These are phyloP conservation scores for Turnera subulata DNA, from an alignment of 345 rosid species.

Conservation along the genomic window DNA sequence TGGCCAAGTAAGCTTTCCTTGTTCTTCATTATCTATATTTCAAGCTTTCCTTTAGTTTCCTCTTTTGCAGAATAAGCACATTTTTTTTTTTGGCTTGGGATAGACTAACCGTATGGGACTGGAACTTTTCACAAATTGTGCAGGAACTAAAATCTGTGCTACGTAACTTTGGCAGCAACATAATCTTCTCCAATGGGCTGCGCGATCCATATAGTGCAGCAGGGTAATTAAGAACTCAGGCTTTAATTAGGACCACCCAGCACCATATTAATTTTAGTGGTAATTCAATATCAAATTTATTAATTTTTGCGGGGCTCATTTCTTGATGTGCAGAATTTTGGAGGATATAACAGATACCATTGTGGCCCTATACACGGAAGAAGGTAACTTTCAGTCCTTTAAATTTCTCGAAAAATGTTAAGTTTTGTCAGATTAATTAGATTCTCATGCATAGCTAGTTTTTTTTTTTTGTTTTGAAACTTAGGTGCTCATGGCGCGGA, in stretches of 20 bases:
- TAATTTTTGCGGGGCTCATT: background rate
- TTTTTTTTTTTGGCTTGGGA: no score
- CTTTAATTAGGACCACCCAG: no score
- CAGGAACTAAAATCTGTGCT: constrained; percentile 43
- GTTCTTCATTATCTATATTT: background rate
- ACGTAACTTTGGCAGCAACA: constrained; percentile 44
- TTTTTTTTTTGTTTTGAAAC: no score
- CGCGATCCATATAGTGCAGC: constrained; percentile 44
- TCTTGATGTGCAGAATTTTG: constrained; percentile 27
- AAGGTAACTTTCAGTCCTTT: constrained; percentile 9
- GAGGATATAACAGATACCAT: constrained; percentile 40
- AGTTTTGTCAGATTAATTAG: no score
- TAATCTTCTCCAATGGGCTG: constrained; percentile 46
- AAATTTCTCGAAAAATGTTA: no score
- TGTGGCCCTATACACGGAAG: constrained; percentile 33
- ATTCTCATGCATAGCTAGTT: background rate
- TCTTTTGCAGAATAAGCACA: no score
- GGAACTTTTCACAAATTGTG: background rate
- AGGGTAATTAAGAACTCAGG: constrained; percentile 33
- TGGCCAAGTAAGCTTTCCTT: constrained; percentile 32
- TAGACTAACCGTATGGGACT: no score
- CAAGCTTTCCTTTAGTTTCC: no score
- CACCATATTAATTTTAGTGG: no score
- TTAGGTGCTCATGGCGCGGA: constrained; percentile 15
- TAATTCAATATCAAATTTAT: no score